phyloP scores from a whole-genome alignment of 768 basidiomycete species.

The Lentinula lateritia region DNA sequence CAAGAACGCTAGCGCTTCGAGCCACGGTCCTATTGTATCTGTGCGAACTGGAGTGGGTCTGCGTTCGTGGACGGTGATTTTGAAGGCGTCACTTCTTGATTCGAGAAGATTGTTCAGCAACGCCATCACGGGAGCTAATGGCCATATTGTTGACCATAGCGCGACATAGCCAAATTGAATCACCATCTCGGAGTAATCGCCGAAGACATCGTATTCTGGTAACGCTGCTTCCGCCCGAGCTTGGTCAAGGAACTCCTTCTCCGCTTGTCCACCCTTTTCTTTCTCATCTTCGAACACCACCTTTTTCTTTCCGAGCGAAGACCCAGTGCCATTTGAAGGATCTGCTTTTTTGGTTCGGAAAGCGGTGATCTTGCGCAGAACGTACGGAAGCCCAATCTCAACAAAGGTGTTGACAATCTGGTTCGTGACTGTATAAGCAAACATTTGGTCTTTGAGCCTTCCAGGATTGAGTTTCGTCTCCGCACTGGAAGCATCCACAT shows the following conservation, averaged over 20 bases:
- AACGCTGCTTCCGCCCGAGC: slow-evolving; percentile 39
- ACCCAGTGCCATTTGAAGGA: neutral
- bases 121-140: slow-evolving; percentile 83
- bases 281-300: slow-evolving; percentile 11
- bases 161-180: slow-evolving; percentile 91
- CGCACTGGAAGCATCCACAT: slow-evolving; percentile 43
- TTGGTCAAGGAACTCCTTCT: slow-evolving; percentile 73
- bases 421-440: slow-evolving; percentile 87
- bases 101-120: slow-evolving; percentile 92
- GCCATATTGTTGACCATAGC: slow-evolving; percentile 94
- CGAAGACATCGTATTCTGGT: slow-evolving; percentile 63
- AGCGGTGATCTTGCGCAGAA: slow-evolving; percentile 53
- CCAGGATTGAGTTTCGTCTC: slow-evolving; percentile 58
- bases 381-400: slow-evolving; percentile 79
- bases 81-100: slow-evolving; percentile 90
- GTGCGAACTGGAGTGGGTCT: slow-evolving; percentile 83
- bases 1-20: slow-evolving; percentile 81
- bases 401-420: slow-evolving; percentile 75
- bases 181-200: slow-evolving; percentile 95
- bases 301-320: slow-evolving; percentile 8
- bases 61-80: slow-evolving; percentile 81
- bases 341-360: slow-evolving; percentile 41
- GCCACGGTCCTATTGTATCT: slow-evolving; percentile 93
- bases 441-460: slow-evolving; percentile 86
- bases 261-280: slow-evolving; percentile 45